Percentiles rank a stretch among this genome's conserved stretches.
Conservation (phyloP, 345 rosid genomes). For the Lepidium aucheri region DNA sequence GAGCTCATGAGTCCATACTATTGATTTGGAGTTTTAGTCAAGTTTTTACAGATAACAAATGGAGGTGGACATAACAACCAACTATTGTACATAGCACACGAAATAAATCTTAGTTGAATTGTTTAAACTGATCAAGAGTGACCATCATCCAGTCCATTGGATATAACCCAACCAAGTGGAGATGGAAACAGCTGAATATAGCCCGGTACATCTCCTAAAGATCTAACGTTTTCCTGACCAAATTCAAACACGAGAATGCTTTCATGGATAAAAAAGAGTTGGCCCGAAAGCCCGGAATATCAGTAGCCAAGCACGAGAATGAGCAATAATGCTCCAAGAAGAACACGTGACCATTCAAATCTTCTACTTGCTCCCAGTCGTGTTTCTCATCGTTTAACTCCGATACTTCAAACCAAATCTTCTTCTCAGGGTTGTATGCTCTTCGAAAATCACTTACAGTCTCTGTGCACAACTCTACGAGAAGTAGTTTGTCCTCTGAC, state of each 20-base stretch:
- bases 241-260: background rate
- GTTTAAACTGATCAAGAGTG: background rate
- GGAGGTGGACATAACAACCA: too few species aligned
- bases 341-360: constrained; percentile 2
- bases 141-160: background rate
- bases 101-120: too few species aligned
- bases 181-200: background rate
- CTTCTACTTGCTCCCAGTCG: constrained; percentile 17
- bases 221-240: background rate
- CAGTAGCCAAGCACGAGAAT: constrained; percentile 14
- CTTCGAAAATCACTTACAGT: background rate
- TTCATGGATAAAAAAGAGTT: too few species aligned
- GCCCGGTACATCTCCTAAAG: background rate
- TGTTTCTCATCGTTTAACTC: constrained; percentile 9
- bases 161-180: background rate
- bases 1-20: too few species aligned
- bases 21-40: too few species aligned
- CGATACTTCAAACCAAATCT: constrained; percentile 6
- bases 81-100: background rate
- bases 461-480: constrained; percentile 6
- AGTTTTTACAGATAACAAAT: too few species aligned
- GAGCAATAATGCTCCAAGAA: constrained; percentile 1
- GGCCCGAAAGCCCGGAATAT: background rate
- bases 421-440: background rate
- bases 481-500: constrained; percentile 9